phyloP scores from a whole-genome alignment of 148 eudicot species.

The Chenopodium album region DNA sequence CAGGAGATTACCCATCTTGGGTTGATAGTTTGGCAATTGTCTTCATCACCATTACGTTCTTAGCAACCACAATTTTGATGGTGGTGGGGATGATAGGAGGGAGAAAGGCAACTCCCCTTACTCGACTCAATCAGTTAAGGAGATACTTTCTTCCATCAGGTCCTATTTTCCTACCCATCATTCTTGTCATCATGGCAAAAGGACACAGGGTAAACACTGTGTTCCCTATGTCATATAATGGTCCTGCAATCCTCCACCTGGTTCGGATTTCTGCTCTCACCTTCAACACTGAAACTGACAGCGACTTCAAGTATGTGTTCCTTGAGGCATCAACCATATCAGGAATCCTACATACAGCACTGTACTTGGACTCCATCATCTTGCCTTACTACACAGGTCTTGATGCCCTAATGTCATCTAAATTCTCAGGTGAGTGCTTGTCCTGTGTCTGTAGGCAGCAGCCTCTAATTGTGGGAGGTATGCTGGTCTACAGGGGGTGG shows the following conservation, averaged over 20 bases:
- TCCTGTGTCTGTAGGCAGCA: slow-evolving; percentile 49
- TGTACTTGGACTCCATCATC: slow-evolving; percentile 47
- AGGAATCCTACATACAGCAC: slow-evolving; percentile 45
- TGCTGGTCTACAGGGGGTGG: slow-evolving; percentile 46
- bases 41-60: slow-evolving; percentile 25
- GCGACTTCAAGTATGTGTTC: slow-evolving; percentile 44
- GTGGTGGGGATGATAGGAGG: slow-evolving; percentile 22
- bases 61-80: slow-evolving; percentile 28
- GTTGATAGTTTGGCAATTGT: slow-evolving; percentile 27
- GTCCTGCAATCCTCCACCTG: slow-evolving; percentile 48
- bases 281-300: slow-evolving; percentile 26
- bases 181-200: slow-evolving; percentile 43
- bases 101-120: slow-evolving; percentile 20
- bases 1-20: slow-evolving; percentile 38
- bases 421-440: slow-evolving; percentile 48
- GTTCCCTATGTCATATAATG: slow-evolving; percentile 34
- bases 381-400: slow-evolving; percentile 59
- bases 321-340: slow-evolving; percentile 52
- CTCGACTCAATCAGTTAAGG: slow-evolving; percentile 22
- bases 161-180: slow-evolving; percentile 44
- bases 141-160: slow-evolving; percentile 53
- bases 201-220: slow-evolving; percentile 43
- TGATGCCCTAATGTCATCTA: slow-evolving; percentile 44
- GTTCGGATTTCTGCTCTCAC: slow-evolving; percentile 48
- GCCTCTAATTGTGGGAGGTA: slow-evolving; percentile 41